Evolutionary conservation across 495 filamentous ascomycete species (phyloP).

Genomic region (Xylaria curta): DNA sequence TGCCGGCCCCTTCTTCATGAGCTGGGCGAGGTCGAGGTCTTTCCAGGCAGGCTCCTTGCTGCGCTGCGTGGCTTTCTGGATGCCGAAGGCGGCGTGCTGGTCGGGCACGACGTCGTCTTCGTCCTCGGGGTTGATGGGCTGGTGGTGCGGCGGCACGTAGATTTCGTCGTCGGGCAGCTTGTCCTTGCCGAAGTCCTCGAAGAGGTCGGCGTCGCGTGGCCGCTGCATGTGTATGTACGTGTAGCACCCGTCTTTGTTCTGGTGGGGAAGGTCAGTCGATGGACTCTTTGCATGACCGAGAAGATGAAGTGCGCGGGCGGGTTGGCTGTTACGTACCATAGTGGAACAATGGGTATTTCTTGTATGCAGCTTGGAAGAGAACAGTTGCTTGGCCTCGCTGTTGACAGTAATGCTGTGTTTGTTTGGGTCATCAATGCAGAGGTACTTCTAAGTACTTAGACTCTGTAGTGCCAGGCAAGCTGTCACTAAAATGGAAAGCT

Average conservation of each 20-base stretch:
- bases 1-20: conserved; percentile 67
- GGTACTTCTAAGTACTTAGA: too few relatives aligned
- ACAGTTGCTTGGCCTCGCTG: background rate
- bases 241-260: conserved; percentile 89
- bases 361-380: background rate
- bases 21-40: conserved; percentile 77
- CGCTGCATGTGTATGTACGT: conserved; percentile 88
- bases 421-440: background rate
- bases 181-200: conserved; percentile 84
- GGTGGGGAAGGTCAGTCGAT: conserved; percentile 1
- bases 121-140: conserved; percentile 94
- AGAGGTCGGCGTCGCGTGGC: conserved; percentile 82
- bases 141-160: conserved; percentile 86
- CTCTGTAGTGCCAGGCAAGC: too few relatives aligned
- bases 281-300: background rate
- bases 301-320: background rate
- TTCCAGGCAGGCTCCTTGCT: conserved; percentile 79
- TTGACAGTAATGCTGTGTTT: background rate
- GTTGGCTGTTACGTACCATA: background rate
- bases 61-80: conserved; percentile 81
- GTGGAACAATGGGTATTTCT: background rate
- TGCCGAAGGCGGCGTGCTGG: conserved; percentile 96
- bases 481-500: too few relatives aligned
- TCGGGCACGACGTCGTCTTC: conserved; percentile 98
- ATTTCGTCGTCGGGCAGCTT: conserved; percentile 77